Percentiles rank a stretch among this genome's conserved stretches.
Evolutionary conservation across 805 yeast species (phyloP).

Genomic region (Monosporozyma solicola): DNA sequence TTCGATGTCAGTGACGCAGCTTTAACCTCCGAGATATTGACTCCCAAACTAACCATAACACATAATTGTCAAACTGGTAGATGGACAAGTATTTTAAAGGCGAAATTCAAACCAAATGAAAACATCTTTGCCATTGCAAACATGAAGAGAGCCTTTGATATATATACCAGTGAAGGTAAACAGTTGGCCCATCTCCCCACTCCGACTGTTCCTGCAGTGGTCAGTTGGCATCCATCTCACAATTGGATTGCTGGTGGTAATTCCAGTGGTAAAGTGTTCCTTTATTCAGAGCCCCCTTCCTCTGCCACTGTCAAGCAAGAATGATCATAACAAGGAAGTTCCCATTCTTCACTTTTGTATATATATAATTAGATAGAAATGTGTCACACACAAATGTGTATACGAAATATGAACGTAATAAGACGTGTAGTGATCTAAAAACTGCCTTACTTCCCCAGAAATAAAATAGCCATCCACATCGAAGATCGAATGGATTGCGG

Average conservation of each 20-base stretch:
- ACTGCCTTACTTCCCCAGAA: too few species aligned
- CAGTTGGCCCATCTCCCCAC: slow-evolving; percentile 72
- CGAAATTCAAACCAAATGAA: slow-evolving; percentile 68
- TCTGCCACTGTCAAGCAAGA: slow-evolving; percentile 1
- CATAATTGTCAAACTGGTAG: slow-evolving; percentile 97
- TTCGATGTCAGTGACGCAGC: slow-evolving; percentile 42
- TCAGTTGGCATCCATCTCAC: slow-evolving; percentile 69
- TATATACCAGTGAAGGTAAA: slow-evolving; percentile 67
- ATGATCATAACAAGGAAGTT: not conserved
- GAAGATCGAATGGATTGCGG: too few species aligned
- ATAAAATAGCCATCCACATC: too few species aligned
- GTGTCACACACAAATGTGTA: not conserved
- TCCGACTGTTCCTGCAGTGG: slow-evolving; percentile 91
- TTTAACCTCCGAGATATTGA: slow-evolving; percentile 28
- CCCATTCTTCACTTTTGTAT: not conserved
- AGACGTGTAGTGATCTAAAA: not conserved
- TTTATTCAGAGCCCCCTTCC: slow-evolving; percentile 24
- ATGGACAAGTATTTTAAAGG: slow-evolving; percentile 89
- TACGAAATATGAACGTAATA: not conserved
- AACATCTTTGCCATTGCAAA: slow-evolving; percentile 88
- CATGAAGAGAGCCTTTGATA: slow-evolving; percentile 82
- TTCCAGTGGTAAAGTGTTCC: slow-evolving; percentile 81
- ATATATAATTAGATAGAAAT: not conserved
- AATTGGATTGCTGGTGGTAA: slow-evolving; percentile 94
- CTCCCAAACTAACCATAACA: slow-evolving; percentile 54